These are phyloP conservation scores for Mycena vulgaris DNA, from an alignment of 768 basidiomycete species.

Conservation along the genomic window DNA sequence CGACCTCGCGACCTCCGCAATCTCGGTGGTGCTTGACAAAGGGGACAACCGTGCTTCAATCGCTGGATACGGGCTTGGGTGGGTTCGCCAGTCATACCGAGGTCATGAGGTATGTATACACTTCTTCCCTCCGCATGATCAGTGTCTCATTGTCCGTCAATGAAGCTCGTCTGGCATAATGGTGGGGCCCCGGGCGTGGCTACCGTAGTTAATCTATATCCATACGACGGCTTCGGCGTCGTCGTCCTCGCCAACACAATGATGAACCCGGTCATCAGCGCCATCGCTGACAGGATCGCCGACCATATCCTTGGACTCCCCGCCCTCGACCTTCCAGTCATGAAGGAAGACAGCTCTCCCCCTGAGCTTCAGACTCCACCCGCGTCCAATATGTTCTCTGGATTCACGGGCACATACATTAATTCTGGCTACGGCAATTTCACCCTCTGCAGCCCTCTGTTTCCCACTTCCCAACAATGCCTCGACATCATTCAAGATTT, in stretches of 20 bases:
- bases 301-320: constrained; percentile 39
- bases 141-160: not conserved
- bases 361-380: not conserved
- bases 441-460: constrained; percentile 52
- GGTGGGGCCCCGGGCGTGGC: constrained; percentile 55
- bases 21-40: constrained; percentile 40
- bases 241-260: constrained; percentile 50
- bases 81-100: constrained; percentile 54
- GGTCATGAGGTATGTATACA: constrained; percentile 55
- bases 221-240: constrained; percentile 53
- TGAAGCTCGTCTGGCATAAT: constrained; percentile 51
- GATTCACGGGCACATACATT: constrained; percentile 54
- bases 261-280: constrained; percentile 35
- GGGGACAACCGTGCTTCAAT: constrained; percentile 46
- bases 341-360: not conserved
- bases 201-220: constrained; percentile 50
- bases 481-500: constrained; percentile 46
- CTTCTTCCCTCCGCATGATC: not conserved
- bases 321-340: not conserved
- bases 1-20: constrained; percentile 49
- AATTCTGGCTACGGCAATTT: constrained; percentile 56
- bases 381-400: constrained; percentile 38
- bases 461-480: constrained; percentile 41
- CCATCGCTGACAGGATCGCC: constrained; percentile 25
- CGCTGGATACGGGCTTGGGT: constrained; percentile 60